phyloP scores from a whole-genome alignment of 176 grass and related monocot genomes.

The Leersia perrieri region DNA sequence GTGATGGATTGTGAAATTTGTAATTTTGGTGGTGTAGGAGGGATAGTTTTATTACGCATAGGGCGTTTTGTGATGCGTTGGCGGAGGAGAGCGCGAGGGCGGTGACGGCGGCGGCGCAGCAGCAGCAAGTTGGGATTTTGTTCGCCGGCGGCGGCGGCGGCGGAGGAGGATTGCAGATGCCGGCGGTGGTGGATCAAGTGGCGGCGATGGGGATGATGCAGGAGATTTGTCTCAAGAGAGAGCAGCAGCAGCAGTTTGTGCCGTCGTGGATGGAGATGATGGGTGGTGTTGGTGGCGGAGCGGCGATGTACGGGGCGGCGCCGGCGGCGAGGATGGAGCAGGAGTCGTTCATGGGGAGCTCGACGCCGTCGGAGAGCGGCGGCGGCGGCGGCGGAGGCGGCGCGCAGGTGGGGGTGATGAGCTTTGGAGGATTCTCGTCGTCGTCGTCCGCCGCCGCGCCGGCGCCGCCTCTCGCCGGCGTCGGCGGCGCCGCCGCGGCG shows the following conservation, averaged over 20 bases:
- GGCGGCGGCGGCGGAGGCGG: too few species aligned
- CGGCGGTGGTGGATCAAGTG: conserved; percentile 19
- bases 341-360: conserved; percentile 43
- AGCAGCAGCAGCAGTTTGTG: conserved; percentile 42
- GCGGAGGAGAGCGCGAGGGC: conserved; percentile 96
- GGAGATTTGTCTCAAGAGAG: conserved; percentile 54
- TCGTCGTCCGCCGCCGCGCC: conserved; percentile 12
- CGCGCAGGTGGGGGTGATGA: too few species aligned
- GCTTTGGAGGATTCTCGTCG: conserved; percentile 30
- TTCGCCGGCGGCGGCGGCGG: conserved; percentile 23
- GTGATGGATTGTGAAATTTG: too few species aligned
- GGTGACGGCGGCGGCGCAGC: conserved; percentile 34
- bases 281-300: not conserved
- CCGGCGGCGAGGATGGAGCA: conserved; percentile 42
- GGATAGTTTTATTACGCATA: conserved; percentile 99
- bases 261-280: conserved; percentile 34
- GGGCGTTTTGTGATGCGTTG: conserved; percentile 97
- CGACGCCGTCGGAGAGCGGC: conserved; percentile 43
- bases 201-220: conserved; percentile 36
- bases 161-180: conserved; percentile 16
- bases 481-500: conserved; percentile 17
- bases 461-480: not conserved
- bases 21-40: conserved; percentile 60
- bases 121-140: conserved; percentile 26
- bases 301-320: conserved; percentile 42